Percentiles rank a stretch among this genome's conserved stretches.
These are phyloP conservation scores for Nakazawaea laoshanensis DNA, from an alignment of 805 yeast species.

Conservation along the genomic window DNA sequence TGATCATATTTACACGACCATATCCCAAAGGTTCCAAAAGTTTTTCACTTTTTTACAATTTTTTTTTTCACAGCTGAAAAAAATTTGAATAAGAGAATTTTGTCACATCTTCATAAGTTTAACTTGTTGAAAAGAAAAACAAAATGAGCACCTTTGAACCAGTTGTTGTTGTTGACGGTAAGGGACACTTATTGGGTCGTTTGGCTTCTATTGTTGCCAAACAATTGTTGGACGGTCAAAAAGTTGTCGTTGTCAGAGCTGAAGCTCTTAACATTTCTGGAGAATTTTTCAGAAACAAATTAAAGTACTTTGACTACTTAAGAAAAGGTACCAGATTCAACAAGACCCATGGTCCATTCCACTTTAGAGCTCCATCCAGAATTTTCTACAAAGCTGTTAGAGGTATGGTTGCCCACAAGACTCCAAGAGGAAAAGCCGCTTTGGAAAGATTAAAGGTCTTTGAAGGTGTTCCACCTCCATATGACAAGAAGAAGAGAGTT, in stretches of 20 bases:
- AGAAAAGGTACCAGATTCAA: slow-evolving; percentile 99
- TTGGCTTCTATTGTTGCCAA: slow-evolving; percentile 98
- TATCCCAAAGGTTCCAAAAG: no score
- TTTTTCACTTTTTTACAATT: no score
- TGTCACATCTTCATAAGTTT: slow-evolving; percentile 3
- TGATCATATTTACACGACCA: no score
- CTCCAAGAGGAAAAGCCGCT: slow-evolving; percentile 99
- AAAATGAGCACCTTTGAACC: slow-evolving; percentile 86
- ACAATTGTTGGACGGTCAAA: slow-evolving; percentile 97
- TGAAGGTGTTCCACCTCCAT: slow-evolving; percentile 99
- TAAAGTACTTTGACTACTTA: slow-evolving; percentile 99
- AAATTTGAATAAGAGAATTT: neutral
- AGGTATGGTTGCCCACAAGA: slow-evolving; percentile 99
- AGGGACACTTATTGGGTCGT: slow-evolving; percentile 99
- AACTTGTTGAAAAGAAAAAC: slow-evolving; percentile 9
- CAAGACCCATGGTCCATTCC: slow-evolving; percentile 99
- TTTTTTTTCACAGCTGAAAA: no score
- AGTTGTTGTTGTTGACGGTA: slow-evolving; percentile 98
- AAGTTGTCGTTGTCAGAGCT: slow-evolving; percentile 94
- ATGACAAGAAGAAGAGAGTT: slow-evolving; percentile 99
- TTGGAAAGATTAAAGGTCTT: slow-evolving; percentile 98
- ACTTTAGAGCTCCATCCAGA: slow-evolving; percentile 99
- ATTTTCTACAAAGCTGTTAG: slow-evolving; percentile 99
- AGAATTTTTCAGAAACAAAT: slow-evolving; percentile 99
- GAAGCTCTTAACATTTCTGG: slow-evolving; percentile 99